Conservation (phyloP, 495 filamentous ascomycete genomes). For the Clohesyomyces aquaticus region DNA sequence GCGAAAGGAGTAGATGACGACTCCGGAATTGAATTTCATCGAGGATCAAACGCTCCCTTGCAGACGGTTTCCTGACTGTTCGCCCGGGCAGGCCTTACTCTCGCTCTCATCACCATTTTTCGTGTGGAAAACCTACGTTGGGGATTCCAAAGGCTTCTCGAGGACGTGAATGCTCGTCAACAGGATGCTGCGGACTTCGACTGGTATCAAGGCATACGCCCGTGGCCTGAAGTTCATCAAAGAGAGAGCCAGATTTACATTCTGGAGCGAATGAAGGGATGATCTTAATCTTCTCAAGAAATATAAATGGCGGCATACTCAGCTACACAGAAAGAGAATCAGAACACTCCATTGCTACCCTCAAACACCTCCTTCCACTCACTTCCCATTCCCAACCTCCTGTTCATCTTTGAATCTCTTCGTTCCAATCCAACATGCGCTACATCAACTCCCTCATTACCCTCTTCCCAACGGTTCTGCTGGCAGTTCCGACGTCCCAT, state of each 20-base stretch:
- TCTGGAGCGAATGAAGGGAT: not conserved
- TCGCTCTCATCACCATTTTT: not conserved
- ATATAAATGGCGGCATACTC: not conserved
- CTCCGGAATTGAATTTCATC: not conserved
- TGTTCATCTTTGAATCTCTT: no score
- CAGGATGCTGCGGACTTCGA: constrained; percentile 4
- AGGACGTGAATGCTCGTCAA: constrained; percentile 4
- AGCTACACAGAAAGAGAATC: not conserved
- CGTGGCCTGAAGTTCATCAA: not conserved
- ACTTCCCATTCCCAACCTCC: no score
- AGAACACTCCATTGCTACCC: not conserved
- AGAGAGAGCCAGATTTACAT: not conserved
- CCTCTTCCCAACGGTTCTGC: constrained; percentile 4
- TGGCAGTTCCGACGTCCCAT: not conserved
- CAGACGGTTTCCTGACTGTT: not conserved
- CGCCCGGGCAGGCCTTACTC: not conserved
- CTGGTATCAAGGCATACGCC: not conserved
- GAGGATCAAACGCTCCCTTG: not conserved
- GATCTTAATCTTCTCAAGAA: not conserved
- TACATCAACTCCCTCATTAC: constrained; percentile 2
- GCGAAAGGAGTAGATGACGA: not conserved
- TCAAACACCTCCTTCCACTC: not conserved
- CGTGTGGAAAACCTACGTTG: no score
- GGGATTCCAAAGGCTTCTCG: not conserved
- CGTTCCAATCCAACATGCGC: constrained; percentile 2